Evolutionary conservation across 2,329 filamentous ascomycete genomes (phyloP), one percentile per base, ranked within the genome.

Genomic region (Lachnum nothofagi): DNA sequence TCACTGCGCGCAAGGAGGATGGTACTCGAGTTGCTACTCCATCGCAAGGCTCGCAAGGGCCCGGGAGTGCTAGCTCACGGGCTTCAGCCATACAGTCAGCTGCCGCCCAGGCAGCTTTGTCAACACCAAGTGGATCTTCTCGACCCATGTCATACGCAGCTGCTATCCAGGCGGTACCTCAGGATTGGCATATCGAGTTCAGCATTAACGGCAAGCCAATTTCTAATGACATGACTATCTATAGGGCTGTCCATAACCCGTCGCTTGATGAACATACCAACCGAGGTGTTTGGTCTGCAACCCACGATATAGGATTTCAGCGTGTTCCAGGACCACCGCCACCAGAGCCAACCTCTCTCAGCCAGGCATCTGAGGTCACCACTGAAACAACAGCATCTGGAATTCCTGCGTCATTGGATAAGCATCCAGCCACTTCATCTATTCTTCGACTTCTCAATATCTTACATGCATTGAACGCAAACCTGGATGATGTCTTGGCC

Each of bases 171-270:
- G 75, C 87, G 12, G 74, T 81, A 0, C 88, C 91, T 1, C 86
- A 94, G 63, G 91, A 97, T 63, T 98, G 93, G 93, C 91, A 98
- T 62, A 90, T 98, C 52, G 88, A 97, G 63, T 98, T 98, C 69
- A 91, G 82, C 57, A 79, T 97, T 42, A 86, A 94, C 55, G 86
- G 79, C 45, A 89, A 90, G 65, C 78, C 86, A 1, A 86, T 98
- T 50, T 77, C 87, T 0, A 93, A 91, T 58, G 91, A 97, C 60
- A 96, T 88, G 0, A 98, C 93, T 0, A 91, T 98, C 48, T 98
- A 97, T 63, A 85, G 91, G 41, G 93, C 93, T 25, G 88, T 97
- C 7, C 88, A 96, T 63, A 41, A 70, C 64, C 48, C 63, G 67
- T 75, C 79, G 42, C 65, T 76, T 9, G 79, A 86, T 17, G 88